Evolutionary conservation across 305 asterid genomes (phyloP).

Genomic region (Fraxinus dipetala): DNA sequence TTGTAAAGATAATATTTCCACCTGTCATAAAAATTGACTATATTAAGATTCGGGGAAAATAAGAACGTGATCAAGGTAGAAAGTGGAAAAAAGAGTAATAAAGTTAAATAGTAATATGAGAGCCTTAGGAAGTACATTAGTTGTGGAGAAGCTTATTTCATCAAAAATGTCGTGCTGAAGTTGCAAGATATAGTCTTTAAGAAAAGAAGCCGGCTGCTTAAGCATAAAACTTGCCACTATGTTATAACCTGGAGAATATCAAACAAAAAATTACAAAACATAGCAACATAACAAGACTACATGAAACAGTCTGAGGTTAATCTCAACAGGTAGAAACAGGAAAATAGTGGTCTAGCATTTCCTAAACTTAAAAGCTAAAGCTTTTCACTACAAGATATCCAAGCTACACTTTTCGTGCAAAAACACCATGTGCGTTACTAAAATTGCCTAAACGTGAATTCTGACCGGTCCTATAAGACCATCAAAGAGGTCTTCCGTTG

Average conservation of each 20-base stretch:
- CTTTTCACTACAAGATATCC: not conserved
- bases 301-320: not conserved
- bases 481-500: not conserved
- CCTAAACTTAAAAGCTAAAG: not conserved
- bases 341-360: not conserved
- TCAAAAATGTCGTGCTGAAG: conserved; percentile 72
- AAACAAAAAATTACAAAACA: conserved; percentile 9
- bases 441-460: not conserved
- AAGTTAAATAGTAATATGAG: not conserved
- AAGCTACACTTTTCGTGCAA: not conserved
- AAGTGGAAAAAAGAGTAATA: conserved; percentile 10
- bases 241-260: conserved; percentile 63
- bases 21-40: conserved; percentile 38
- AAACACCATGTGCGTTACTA: not conserved
- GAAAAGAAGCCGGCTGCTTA: conserved; percentile 53
- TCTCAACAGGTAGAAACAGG: not conserved
- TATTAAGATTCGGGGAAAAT: conserved; percentile 6
- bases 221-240: conserved; percentile 84
- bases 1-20: conserved; percentile 47
- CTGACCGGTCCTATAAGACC: not conserved
- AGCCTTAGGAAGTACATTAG: conserved; percentile 51
- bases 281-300: not conserved
- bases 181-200: conserved; percentile 52
- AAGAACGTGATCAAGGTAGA: not conserved
- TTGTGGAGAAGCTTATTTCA: conserved; percentile 69